A percentile compares a stretch with the other conserved stretches of the same genome.
Conservation (phyloP, 2,329 filamentous ascomycete species). For the Thielaviopsis ethacetica region DNA sequence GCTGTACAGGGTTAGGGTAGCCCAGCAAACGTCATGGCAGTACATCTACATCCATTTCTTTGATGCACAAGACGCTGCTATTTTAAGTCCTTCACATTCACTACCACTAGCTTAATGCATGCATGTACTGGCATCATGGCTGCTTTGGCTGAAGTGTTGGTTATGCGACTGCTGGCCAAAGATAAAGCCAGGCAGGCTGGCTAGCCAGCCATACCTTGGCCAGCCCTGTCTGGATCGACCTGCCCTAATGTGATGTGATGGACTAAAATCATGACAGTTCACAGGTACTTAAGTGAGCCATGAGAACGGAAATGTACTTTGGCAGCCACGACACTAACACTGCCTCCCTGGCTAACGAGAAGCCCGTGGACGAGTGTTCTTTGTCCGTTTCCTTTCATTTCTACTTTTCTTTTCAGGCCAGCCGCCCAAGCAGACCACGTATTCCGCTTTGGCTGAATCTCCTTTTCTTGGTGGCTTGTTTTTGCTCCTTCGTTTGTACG, state of each 20-base stretch:
- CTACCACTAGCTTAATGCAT: too few relatives aligned
- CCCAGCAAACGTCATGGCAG: too few relatives aligned
- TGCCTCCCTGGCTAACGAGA: neutral
- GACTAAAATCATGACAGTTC: neutral
- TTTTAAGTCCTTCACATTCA: too few relatives aligned
- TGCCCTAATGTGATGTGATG: neutral
- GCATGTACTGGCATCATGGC: neutral
- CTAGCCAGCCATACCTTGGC: neutral
- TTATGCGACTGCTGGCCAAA: too few relatives aligned
- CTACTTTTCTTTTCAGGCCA: neutral
- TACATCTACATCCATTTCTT: too few relatives aligned
- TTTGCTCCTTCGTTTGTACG: neutral
- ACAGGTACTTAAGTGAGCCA: neutral
- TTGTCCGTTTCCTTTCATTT: neutral
- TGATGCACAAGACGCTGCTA: too few relatives aligned
- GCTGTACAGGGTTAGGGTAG: too few relatives aligned
- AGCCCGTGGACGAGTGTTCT: neutral
- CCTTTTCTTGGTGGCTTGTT: neutral
- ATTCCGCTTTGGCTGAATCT: neutral
- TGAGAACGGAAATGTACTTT: neutral
- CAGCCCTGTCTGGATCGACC: neutral
- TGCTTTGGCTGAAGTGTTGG: neutral
- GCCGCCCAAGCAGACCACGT: neutral
- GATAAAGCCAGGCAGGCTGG: too few relatives aligned
- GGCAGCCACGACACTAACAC: neutral